Conservation (phyloP, 2,329 filamentous ascomycete species). For the Diaporthe ilicicola region DNA sequence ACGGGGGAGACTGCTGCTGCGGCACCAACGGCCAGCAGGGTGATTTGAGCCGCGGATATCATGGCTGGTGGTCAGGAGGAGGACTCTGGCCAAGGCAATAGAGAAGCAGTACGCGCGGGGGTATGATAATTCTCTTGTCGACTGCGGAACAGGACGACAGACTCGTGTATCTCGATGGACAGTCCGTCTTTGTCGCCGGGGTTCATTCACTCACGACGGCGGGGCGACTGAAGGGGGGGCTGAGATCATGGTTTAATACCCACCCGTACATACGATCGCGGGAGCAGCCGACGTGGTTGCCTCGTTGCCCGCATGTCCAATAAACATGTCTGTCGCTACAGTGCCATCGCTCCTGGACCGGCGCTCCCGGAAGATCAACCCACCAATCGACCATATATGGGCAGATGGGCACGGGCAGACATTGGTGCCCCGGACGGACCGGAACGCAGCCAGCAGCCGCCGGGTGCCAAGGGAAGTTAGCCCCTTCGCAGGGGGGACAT, state of each 20-base stretch:
- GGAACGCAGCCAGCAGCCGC: not conserved
- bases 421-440: not conserved
- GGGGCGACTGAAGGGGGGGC: not conserved
- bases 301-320: not conserved
- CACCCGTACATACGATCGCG: not conserved
- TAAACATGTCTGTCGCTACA: not conserved
- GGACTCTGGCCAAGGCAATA: not conserved
- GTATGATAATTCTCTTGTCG: not conserved
- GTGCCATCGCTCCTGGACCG: not conserved
- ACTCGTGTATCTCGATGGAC: not conserved
- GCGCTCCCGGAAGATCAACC: not conserved
- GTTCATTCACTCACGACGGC: not conserved
- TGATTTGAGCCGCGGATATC: not conserved
- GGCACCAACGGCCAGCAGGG: not conserved
- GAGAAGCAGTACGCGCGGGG: not conserved
- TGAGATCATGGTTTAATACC: not conserved
- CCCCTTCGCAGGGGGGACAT: not conserved
- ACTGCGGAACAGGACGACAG: not conserved
- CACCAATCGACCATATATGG: not conserved
- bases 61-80: not conserved
- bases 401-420: not conserved
- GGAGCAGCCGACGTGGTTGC: slow-evolving; percentile 10
- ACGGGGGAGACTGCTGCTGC: not conserved
- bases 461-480: not conserved
- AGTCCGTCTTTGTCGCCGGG: not conserved